Conservation (phyloP, 441 rosid species). For the Breynia disticha region DNA sequence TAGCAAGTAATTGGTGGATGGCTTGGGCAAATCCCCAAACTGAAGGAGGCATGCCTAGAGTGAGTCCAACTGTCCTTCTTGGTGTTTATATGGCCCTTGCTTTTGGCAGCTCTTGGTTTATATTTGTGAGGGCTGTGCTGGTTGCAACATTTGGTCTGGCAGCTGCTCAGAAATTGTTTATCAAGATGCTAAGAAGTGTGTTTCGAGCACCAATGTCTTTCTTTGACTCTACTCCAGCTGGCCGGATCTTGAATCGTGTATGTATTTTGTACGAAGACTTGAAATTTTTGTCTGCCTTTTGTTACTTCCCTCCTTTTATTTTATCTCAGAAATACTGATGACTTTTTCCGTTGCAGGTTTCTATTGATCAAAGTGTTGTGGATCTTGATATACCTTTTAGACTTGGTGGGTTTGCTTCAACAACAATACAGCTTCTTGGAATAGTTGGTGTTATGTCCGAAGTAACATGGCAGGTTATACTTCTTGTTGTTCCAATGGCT, state of each 20-base stretch:
- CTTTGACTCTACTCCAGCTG: conserved; percentile 99
- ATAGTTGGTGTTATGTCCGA: conserved; percentile 91
- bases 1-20: conserved; percentile 99
- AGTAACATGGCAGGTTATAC: conserved; percentile 99
- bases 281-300: conserved; percentile 3
- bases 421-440: conserved; percentile 95
- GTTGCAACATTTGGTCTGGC: conserved; percentile 98
- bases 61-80: conserved; percentile 70
- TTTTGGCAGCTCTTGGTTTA: conserved; percentile 95
- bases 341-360: conserved; percentile 49
- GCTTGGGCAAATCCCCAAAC: conserved; percentile 99
- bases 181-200: conserved; percentile 89
- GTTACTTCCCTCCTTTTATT: background rate
- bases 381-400: conserved; percentile 99
- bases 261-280: conserved; percentile 11
- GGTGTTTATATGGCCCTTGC: conserved; percentile 93
- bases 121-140: conserved; percentile 91
- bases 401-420: conserved; percentile 98
- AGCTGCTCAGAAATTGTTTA: conserved; percentile 92
- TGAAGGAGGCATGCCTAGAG: conserved; percentile 85
- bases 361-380: conserved; percentile 98
- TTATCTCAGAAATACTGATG: conserved; percentile 8
- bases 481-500: conserved; percentile 94
- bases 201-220: conserved; percentile 97
- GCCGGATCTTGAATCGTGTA: conserved; percentile 96